These are phyloP conservation scores for Torulaspora delbrueckii DNA, from an alignment of 805 yeast species.

Conservation along the genomic window DNA sequence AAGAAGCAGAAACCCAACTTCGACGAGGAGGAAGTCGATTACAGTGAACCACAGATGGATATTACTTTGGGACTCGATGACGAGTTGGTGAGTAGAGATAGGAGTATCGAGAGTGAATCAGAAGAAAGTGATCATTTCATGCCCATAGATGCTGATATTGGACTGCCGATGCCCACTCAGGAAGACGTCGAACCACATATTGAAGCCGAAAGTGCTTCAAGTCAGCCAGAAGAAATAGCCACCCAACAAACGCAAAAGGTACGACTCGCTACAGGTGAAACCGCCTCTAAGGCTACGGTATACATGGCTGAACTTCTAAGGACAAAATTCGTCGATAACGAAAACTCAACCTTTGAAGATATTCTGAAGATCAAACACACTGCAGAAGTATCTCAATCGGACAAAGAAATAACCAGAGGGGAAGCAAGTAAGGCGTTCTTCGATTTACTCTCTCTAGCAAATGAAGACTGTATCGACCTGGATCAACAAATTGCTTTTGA, in stretches of 20 bases:
- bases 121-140: constrained; percentile 16
- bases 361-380: constrained; percentile 10
- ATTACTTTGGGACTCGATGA: constrained; percentile 25
- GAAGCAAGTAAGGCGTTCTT: constrained; percentile 51
- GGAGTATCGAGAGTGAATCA: constrained; percentile 3
- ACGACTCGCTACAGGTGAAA: constrained; percentile 19
- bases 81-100: constrained; percentile 11
- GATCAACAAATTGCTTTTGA: constrained; percentile 59
- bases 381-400: constrained; percentile 1
- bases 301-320: constrained; percentile 29
- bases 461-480: constrained; percentile 62
- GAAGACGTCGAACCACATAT: constrained; percentile 2
- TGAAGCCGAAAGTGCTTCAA: constrained; percentile 8
- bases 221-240: constrained; percentile 1
- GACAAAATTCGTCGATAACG: constrained; percentile 15
- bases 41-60: constrained; percentile 21
- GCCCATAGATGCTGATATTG: constrained; percentile 17
- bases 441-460: constrained; percentile 76
- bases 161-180: constrained; percentile 7
- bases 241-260: constrained; percentile 14
- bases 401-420: constrained; percentile 14
- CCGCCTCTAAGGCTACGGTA: constrained; percentile 27
- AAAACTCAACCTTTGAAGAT: constrained; percentile 13
- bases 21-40: constrained; percentile 6
- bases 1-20: constrained; percentile 21